A percentile compares a stretch with the other conserved stretches of the same genome.
phyloP scores from a whole-genome alignment of 2,329 filamentous ascomycete species.

The Penicillium italicum region DNA sequence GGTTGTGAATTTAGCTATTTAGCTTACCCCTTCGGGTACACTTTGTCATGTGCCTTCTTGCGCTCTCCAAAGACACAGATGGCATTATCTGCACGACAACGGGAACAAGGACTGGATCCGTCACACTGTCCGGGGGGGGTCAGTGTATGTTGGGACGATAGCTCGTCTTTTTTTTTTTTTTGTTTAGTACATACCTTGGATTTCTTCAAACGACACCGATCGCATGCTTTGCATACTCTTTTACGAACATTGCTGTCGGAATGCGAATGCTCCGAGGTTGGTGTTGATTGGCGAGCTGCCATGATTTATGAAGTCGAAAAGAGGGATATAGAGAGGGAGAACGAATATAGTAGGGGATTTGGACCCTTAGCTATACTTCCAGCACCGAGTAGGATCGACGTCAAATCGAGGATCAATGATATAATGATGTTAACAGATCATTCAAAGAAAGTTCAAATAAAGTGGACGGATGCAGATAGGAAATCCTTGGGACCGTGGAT shows the following conservation, averaged over 20 bases:
- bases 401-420: slow-evolving; percentile 27
- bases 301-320: slow-evolving; percentile 25
- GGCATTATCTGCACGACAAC: slow-evolving; percentile 61
- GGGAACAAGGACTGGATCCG: slow-evolving; percentile 57
- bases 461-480: slow-evolving; percentile 3
- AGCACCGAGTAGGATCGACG: slow-evolving; percentile 23
- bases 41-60: slow-evolving; percentile 64
- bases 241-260: slow-evolving; percentile 53
- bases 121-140: slow-evolving; percentile 49
- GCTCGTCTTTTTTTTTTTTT: slow-evolving; percentile 1
- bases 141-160: slow-evolving; percentile 23
- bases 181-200: slow-evolving; percentile 53
- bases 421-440: slow-evolving; percentile 20
- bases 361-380: slow-evolving; percentile 21
- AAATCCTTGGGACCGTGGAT: not conserved
- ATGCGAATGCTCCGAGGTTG: slow-evolving; percentile 39
- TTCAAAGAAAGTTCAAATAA: slow-evolving; percentile 5
- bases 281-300: slow-evolving; percentile 41
- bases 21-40: slow-evolving; percentile 64
- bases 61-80: slow-evolving; percentile 64
- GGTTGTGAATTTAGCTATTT: not conserved
- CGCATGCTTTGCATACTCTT: slow-evolving; percentile 64
- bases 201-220: slow-evolving; percentile 63
- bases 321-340: not conserved
- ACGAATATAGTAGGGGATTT: not conserved